These are phyloP conservation scores for Parietichytrium sp. DNA, from an alignment of 108 stramenopile genomes.

Conservation along the genomic window DNA sequence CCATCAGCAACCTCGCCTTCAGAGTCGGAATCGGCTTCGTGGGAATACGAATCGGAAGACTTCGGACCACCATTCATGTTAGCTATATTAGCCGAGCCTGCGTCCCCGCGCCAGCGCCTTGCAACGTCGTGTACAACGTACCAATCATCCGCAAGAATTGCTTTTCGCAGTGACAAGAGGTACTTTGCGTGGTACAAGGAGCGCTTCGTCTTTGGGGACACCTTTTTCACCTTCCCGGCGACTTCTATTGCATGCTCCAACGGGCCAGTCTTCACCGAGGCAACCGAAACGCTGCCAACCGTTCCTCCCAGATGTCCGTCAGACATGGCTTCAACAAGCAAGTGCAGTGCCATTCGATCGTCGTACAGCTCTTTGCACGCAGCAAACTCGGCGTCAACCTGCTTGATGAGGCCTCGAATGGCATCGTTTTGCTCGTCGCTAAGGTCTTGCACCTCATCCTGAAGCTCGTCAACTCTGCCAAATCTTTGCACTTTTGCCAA, in stretches of 20 bases:
- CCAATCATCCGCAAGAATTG: not conserved
- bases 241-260: not conserved
- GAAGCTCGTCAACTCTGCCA: not conserved
- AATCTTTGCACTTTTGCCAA: not conserved
- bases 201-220: not conserved
- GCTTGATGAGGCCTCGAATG: not conserved
- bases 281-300: not conserved
- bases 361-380: not conserved
- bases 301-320: not conserved
- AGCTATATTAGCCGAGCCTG: not conserved
- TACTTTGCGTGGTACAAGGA: constrained; percentile 1
- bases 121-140: not conserved
- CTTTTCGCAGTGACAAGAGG: not conserved
- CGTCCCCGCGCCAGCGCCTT: not conserved
- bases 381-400: not conserved
- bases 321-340: constrained; percentile 4
- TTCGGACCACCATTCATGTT: not conserved
- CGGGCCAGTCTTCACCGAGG: not conserved
- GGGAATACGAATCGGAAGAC: too few species aligned
- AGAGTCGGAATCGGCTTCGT: too few species aligned
- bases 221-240: not conserved
- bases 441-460: not conserved
- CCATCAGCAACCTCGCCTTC: too few species aligned
- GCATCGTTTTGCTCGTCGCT: not conserved
- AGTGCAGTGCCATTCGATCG: not conserved